Base-by-base conservation (phyloP, 805 yeast genomes). In the Clavispora phyllophila region DNA sequence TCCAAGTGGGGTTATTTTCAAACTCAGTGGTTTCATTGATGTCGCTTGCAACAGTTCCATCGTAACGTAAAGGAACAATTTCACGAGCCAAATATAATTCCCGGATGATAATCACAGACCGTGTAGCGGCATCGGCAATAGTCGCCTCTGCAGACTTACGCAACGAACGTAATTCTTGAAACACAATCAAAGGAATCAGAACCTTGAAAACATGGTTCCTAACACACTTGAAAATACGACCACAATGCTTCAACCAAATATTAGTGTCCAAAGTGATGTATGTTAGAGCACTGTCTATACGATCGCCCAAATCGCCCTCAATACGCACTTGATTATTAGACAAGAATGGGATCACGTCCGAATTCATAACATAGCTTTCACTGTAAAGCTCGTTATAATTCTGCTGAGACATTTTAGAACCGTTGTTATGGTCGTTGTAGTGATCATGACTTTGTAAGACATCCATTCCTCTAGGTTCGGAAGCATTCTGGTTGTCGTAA, bases 191-290 rank as follows among this genome's bases (percentile, higher is more conserved):
- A 33, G 93, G 90, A 4, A 84, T 78, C 51, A 81, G 76, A 19
- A 81, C 65, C 47, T 73, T 78, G 46, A 85, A 71, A 3, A 83
- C 75, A 12, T 71, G 73, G 49, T 77, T 76, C 25, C 82, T 70
- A 10, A 83, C 75, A 51, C 87, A 78, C 57, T 85, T 85, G 63
- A 73, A 85, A 17, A 85, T 69, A 47, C 83, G 73, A 2, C 91
- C 95, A 58, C 89, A 84, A 55, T 84, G 90, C 53, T 84, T 82
- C 49, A 85, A 65, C 90, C 91, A 85, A 44, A 84, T 78, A 49
- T 86, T 84, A 2, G 93, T 84, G 61, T 85, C 95, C 43, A 85
- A 66, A 0, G 87, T 76, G 42, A 84, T 71, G 52, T 71, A 72
- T 0, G 87, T 80, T 18, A 77, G 55, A 14, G 72, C 58, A 10